Evolutionary conservation across 176 grass and related monocot genomes (phyloP), one percentile per base, ranked within the genome.

Genomic region (Oryza meyeriana): DNA sequence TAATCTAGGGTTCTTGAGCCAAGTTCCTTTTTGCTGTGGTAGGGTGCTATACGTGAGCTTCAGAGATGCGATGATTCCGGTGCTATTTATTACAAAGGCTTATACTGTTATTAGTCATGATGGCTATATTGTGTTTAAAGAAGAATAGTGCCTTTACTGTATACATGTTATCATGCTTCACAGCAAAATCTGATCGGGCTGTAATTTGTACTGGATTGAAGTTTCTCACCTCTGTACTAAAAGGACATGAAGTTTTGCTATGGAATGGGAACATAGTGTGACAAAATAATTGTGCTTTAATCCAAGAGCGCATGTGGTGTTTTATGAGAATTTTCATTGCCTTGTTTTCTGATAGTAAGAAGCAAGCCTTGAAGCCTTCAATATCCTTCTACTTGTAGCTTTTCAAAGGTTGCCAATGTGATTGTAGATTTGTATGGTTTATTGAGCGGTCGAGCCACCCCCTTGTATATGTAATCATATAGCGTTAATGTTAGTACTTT

Each of bases 121-220:
- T 80, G 62, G 27, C 66, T 32, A 67, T 52, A 69, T 50, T 3
- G 14, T 18, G 61, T 52, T 72, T 64, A 27, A 41, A 83, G 59
- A 67, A 44, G 75, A 30, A 38, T 47, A 77, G 57, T 81, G 71
- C 41, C 27, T 69, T 80, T 24, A 77, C 16, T 70, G 81, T 89
- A 81, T 75, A 85, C 77, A 85, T 80, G 64, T 40, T 69, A 12
- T 8, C 36, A 74, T 73, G 44, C 34, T 78, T 83, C 52, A 80
- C 10, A 74, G 18, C 25, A 11, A 31, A 40, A 71, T 30, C 41
- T 7, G 10, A 35, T 44, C 47, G 2, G 18, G 38, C 17, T 77
- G 50, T 71, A 77, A 65, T 17, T 76, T 83, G 31, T 72, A 40
- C 64, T 71, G 48, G 35, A 41, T 52, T 66, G 26, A 33, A 32